Conservation (phyloP, 805 yeast species). For the Vanderwaltozyma polyspora region DNA sequence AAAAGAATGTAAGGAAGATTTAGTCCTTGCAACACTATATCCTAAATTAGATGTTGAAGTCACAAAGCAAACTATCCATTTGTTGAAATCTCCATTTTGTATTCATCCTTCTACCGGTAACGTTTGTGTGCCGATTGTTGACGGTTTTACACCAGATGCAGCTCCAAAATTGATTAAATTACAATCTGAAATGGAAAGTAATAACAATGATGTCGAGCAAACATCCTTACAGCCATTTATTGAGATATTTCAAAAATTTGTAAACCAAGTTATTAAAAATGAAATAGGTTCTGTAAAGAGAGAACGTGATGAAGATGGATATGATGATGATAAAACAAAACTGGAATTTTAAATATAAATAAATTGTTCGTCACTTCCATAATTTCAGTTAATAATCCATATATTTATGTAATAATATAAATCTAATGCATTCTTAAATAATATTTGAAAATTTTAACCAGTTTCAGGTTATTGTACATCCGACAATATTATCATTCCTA, state of each 20-base stretch:
- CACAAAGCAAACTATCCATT: constrained; percentile 78
- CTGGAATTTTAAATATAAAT: neutral
- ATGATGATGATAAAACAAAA: constrained; percentile 3
- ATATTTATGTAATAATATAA: neutral
- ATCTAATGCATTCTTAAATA: neutral
- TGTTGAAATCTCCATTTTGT: constrained; percentile 92
- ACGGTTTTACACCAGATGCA: constrained; percentile 54
- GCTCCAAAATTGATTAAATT: constrained; percentile 68
- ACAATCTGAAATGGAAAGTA: constrained; percentile 50
- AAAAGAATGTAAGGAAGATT: constrained; percentile 70
- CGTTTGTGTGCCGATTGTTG: constrained; percentile 73
- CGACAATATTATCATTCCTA: neutral
- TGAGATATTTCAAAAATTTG: constrained; percentile 54
- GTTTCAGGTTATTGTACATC: neutral
- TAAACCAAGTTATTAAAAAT: constrained; percentile 42
- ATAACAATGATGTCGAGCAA: constrained; percentile 37
- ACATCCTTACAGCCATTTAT: constrained; percentile 65
- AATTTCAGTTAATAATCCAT: neutral
- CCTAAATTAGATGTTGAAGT: constrained; percentile 93
- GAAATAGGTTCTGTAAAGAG: constrained; percentile 35
- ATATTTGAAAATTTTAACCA: too few relatives aligned
- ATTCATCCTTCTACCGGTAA: constrained; percentile 94
- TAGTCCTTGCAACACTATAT: constrained; percentile 68
- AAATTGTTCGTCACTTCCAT: neutral
- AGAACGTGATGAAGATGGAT: constrained; percentile 28